Evolutionary conservation across 371 early-diverging fungal species (phyloP).

Genomic region (Mortierella sp.): DNA sequence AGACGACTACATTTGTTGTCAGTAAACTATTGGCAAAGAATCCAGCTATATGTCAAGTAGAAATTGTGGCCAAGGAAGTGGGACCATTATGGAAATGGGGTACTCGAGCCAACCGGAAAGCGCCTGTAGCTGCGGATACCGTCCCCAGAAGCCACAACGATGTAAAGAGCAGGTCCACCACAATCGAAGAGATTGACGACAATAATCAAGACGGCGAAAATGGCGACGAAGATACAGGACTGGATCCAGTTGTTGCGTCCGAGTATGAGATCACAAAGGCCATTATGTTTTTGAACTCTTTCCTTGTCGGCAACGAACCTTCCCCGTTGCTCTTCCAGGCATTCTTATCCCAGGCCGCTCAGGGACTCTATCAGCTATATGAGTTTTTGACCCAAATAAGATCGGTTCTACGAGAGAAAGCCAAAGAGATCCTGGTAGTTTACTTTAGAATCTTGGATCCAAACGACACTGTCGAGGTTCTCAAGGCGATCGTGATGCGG

Average conservation of each 20-base stretch:
- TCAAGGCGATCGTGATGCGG: slow-evolving; percentile 69
- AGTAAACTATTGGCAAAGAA: slow-evolving; percentile 66
- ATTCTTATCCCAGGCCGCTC: slow-evolving; percentile 62
- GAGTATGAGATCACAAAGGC: slow-evolving; percentile 60
- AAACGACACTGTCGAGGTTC: slow-evolving; percentile 61
- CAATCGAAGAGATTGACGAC: slow-evolving; percentile 39
- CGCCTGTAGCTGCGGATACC: slow-evolving; percentile 29
- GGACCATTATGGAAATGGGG: slow-evolving; percentile 59
- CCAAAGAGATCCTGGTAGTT: slow-evolving; percentile 63
- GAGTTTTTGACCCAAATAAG: slow-evolving; percentile 66
- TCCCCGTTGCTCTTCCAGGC: slow-evolving; percentile 69
- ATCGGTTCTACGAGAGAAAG: slow-evolving; percentile 63
- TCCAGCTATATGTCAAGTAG: slow-evolving; percentile 61
- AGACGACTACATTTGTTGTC: slow-evolving; percentile 69
- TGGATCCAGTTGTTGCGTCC: slow-evolving; percentile 59
- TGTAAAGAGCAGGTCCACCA: slow-evolving; percentile 5
- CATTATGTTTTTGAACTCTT: slow-evolving; percentile 62
- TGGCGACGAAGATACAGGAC: slow-evolving; percentile 15
- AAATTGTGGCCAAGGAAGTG: slow-evolving; percentile 65
- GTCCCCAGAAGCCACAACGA: slow-evolving; percentile 1
- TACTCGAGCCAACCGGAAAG: slow-evolving; percentile 24
- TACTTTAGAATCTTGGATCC: slow-evolving; percentile 69
- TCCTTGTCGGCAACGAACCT: slow-evolving; percentile 77
- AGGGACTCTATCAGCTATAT: slow-evolving; percentile 72
- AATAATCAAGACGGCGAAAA: slow-evolving; percentile 22